These are phyloP conservation scores for Petunia axillaris DNA, from an alignment of 257 asterid species.

Conservation along the genomic window DNA sequence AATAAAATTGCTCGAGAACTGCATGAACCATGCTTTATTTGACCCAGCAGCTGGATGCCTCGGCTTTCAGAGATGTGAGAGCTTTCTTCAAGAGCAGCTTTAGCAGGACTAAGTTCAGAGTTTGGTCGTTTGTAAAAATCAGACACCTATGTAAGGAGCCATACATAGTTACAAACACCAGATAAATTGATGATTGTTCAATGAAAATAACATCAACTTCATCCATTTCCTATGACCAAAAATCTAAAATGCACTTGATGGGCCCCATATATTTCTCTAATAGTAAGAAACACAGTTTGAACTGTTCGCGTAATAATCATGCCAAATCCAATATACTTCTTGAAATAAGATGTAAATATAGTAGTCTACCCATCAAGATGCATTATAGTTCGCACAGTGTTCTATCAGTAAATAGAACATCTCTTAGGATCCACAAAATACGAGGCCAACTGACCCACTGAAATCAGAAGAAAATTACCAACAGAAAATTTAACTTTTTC, in stretches of 20 bases:
- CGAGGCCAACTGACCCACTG: background rate
- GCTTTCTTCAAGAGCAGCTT: constrained; percentile 63
- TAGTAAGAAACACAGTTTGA: background rate
- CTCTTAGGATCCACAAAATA: background rate
- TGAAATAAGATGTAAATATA: background rate
- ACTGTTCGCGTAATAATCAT: background rate
- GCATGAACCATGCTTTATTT: constrained; percentile 90
- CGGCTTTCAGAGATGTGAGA: constrained; percentile 59
- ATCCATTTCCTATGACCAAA: constrained; percentile 2
- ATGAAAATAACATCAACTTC: background rate
- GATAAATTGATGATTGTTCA: constrained; percentile 22
- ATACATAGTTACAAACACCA: constrained; percentile 13
- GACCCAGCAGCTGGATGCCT: constrained; percentile 90
- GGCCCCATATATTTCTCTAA: background rate
- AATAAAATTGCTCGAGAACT: constrained; percentile 92
- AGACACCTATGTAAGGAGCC: constrained; percentile 63
- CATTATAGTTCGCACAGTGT: background rate
- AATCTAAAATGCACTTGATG: background rate
- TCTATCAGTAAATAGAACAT: background rate
- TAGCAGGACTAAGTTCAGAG: constrained; percentile 76
- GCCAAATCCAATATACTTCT: background rate
- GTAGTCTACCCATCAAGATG: background rate
- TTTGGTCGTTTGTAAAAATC: constrained; percentile 87
- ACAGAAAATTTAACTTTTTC: background rate
- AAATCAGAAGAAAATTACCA: background rate